Base-by-base conservation (phyloP, 2,329 filamentous ascomycete genomes). In the Pyricularia sp. region DNA sequence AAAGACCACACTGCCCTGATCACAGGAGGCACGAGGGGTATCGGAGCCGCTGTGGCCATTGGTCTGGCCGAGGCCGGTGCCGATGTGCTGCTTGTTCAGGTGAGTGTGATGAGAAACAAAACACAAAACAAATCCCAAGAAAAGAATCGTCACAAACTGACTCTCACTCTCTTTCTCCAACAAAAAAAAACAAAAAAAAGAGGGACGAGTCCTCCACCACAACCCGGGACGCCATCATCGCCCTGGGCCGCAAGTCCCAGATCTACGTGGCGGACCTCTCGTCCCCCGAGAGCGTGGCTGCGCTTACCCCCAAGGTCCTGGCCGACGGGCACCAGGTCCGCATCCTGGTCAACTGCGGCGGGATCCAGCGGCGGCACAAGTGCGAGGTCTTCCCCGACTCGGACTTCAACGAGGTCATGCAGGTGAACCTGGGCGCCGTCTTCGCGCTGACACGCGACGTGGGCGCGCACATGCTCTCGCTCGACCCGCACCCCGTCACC, bases 271-370 rank as follows among this genome's bases (percentile, higher is more conserved):
- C 88, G 23, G 91, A 94, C 79, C 86, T 94, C 30, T 82, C 87
- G 58, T 87, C 84, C 2, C 77, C 81, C n/a, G 74, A 80, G 25
- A 86, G 87, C 26, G 88, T 93, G 68, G 80, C 84, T n/a, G 78
- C 80, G 0, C 82, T 94, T 2, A 80, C 88, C 1, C 86, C 89
- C 28, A 79, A 80, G 25, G 78, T 93, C 69, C 81, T 92, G n/a
- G 79, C 82, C 61, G 86, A 89, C 74, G 85, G 85, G 66, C 84
- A 88, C 76, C 14, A 87, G 75, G 87, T 96, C 71, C 86, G 92
- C 75, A 92, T 96, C 75, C 86, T 97, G 9, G 81, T 97, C 73
- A 97, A 94, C 81, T 94, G 92, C 80, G 93, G 91, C 23, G 93
- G 93, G 30, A 94, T 97, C 76, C 93, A 97, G 79, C 85, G 88